Conservation (phyloP, 441 rosid species). For the Gossypium armourianum region DNA sequence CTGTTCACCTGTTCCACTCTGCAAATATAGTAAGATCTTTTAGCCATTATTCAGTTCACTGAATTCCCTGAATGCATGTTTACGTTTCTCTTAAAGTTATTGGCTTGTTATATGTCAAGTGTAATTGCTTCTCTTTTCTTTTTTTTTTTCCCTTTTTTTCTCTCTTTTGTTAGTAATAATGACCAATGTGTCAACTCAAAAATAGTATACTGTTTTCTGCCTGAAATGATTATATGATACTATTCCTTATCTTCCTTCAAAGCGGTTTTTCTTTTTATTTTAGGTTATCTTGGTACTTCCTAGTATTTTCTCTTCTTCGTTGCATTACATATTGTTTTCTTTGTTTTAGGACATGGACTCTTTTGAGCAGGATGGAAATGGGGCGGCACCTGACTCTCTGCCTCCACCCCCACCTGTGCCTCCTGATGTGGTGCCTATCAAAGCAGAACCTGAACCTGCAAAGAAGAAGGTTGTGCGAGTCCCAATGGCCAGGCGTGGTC, state of each 20-base stretch:
- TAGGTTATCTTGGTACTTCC: neutral
- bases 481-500: conserved; percentile 41
- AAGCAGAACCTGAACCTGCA: conserved; percentile 18
- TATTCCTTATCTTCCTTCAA: neutral
- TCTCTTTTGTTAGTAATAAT: neutral
- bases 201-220: neutral
- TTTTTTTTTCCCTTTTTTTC: too few species aligned
- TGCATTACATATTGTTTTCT: neutral
- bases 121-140: neutral
- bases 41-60: neutral
- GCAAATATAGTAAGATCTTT: neutral
- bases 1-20: neutral
- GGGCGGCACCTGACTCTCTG: conserved; percentile 19
- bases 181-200: neutral
- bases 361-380: conserved; percentile 22
- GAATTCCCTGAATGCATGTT: neutral
- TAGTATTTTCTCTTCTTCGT: too few species aligned
- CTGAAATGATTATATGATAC: neutral
- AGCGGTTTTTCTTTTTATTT: neutral
- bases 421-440: conserved; percentile 23
- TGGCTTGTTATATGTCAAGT: neutral
- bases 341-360: conserved; percentile 22
- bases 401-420: conserved; percentile 41
- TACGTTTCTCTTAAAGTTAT: neutral
- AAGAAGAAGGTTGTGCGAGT: conserved; percentile 26